Percentiles rank a stretch among this genome's conserved stretches.
Conservation (phyloP, 805 yeast species). For the Zygoascus flipseniorum region DNA sequence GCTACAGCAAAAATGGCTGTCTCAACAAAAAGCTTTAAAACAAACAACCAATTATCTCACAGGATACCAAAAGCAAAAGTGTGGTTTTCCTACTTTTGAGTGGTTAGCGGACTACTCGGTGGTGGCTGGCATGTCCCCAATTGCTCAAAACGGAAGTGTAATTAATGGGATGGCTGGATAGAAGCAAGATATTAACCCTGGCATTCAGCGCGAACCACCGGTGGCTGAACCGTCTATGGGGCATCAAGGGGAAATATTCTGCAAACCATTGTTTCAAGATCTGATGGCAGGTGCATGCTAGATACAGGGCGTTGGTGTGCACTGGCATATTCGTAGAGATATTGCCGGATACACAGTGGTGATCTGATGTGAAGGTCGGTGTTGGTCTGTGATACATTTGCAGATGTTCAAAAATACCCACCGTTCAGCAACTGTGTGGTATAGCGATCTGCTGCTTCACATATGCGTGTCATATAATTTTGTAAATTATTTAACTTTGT, state of each 20-base stretch:
- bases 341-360: no score
- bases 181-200: background rate
- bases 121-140: background rate
- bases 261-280: background rate
- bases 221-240: background rate
- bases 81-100: background rate
- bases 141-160: background rate
- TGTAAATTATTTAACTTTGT: no score
- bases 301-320: background rate
- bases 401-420: no score
- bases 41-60: background rate
- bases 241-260: background rate
- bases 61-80: background rate
- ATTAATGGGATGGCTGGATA: background rate
- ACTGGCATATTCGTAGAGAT: no score
- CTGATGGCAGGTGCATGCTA: background rate
- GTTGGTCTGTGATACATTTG: no score
- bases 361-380: no score
- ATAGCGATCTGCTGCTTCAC: no score
- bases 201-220: background rate
- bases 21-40: background rate
- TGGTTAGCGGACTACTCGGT: background rate
- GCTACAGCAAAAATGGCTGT: background rate
- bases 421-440: no score
- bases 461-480: no score